Base-by-base conservation (phyloP, 805 yeast genomes). In the Metschnikowia shivogae region DNA sequence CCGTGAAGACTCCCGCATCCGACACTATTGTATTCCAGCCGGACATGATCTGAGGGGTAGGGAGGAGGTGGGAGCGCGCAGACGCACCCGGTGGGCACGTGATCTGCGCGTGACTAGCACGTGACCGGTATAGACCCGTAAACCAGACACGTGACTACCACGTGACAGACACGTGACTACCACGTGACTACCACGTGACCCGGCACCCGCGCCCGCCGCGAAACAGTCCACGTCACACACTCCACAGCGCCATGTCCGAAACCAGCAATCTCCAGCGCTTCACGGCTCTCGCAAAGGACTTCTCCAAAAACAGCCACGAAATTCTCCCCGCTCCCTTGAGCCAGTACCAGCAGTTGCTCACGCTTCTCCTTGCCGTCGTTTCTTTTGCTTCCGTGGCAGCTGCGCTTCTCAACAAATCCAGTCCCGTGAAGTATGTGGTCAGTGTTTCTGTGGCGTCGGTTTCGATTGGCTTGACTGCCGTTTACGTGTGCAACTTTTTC, bases 21-120 rank as follows among this genome's bases (percentile, higher is more conserved):
- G 84, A 78, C 50, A 80, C 85, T 32, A 81, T 79, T 1, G 84
- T 78, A 54, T 78, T 80, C 86, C 86, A 81, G 2, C 75, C 73
- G 10, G 54, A 49, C 45, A 46, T 48, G 14, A 5, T 17, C 1
- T 31, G n/a, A 17, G 1, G 6, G 34, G 31, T n/a, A 29, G 6
- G 31, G 12, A n/a, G 13, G 3, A 29, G 6, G 31, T 29, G 13
- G 13, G 13, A 29, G 7, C 7, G 13, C 31, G 7, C 31, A 11
- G 13, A n/a, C n/a, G n/a, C n/a, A n/a, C n/a, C n/a, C n/a, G n/a
- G n/a, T n/a, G n/a, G n/a, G n/a, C n/a, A n/a, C n/a, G n/a, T n/a
- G n/a, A n/a, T n/a, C n/a, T n/a, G n/a, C n/a, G n/a, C n/a, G n/a
- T n/a, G n/a, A n/a, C n/a, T n/a, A n/a, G n/a, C n/a, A n/a, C n/a